phyloP scores from a whole-genome alignment of 2,329 filamentous ascomycete genomes.

The Acrocalymma vagum region DNA sequence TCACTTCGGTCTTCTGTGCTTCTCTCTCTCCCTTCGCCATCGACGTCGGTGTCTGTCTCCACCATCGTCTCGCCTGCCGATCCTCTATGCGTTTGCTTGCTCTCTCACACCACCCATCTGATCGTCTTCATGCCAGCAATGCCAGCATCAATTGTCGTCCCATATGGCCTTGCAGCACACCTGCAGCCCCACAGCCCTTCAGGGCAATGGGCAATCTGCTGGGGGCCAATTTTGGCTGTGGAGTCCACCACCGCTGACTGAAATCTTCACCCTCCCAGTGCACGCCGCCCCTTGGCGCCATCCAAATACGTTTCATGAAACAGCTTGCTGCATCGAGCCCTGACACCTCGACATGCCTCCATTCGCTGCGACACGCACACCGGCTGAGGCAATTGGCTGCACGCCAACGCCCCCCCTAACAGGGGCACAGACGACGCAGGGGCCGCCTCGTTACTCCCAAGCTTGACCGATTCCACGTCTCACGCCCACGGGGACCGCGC shows the following conservation, averaged over 20 bases:
- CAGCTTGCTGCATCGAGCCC: constrained; percentile 22
- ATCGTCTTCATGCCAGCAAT: constrained; percentile 5
- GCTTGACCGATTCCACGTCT: too few species aligned
- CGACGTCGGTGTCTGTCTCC: too few species aligned
- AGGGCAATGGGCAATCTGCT: constrained; percentile 1
- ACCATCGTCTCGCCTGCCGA: too few species aligned
- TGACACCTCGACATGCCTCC: constrained; percentile 27
- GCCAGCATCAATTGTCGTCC: too few species aligned
- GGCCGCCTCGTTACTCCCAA: too few species aligned
- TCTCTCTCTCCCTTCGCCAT: too few species aligned
- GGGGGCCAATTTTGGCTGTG: neutral
- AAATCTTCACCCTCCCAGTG: constrained; percentile 3
- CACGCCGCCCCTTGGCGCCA: constrained; percentile 20
- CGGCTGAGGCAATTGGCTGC: constrained; percentile 34
- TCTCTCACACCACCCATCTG: neutral
- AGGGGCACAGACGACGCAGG: constrained; percentile 31
- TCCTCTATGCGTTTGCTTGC: constrained; percentile 1
- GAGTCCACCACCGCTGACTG: constrained; percentile 10
- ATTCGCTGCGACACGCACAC: constrained; percentile 20
- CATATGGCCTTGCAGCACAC: too few species aligned
- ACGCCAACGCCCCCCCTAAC: constrained; percentile 25
- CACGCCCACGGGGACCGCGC: too few species aligned
- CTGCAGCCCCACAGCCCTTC: constrained; percentile 5
- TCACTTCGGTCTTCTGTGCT: too few species aligned
- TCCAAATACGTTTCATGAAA: constrained; percentile 35